These are phyloP conservation scores for Eutypa lata DNA, from an alignment of 2,329 filamentous ascomycete genomes.

Conservation along the genomic window DNA sequence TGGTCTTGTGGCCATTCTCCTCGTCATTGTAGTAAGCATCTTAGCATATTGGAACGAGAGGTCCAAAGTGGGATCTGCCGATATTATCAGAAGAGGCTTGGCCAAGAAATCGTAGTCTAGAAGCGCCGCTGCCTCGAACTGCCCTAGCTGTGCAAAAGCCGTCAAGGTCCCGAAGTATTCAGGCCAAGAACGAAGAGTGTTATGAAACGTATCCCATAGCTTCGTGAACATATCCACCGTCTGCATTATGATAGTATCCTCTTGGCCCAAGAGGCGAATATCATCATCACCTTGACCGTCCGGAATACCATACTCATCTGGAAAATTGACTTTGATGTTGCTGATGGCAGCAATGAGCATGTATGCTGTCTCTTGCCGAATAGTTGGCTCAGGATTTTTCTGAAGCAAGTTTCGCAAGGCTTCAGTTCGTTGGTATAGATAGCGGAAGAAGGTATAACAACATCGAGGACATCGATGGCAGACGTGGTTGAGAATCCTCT, in stretches of 20 bases:
- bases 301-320: conserved; percentile 43
- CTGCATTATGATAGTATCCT: conserved; percentile 31
- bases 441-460: conserved; percentile 58
- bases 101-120: conserved; percentile 60
- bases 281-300: conserved; percentile 27
- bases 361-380: conserved; percentile 51
- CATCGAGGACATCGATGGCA: conserved; percentile 51
- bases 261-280: conserved; percentile 27
- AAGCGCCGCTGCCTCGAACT: conserved; percentile 54
- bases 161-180: conserved; percentile 71
- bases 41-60: conserved; percentile 53
- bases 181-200: conserved; percentile 65
- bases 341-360: conserved; percentile 52
- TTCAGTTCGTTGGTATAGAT: conserved; percentile 53
- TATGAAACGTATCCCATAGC: conserved; percentile 63
- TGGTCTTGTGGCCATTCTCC: conserved; percentile 47
- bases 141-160: conserved; percentile 62
- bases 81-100: conserved; percentile 57
- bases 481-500: conserved; percentile 45
- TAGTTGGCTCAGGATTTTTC: conserved; percentile 51
- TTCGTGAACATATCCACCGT: conserved; percentile 48
- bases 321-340: conserved; percentile 47
- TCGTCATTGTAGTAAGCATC: conserved; percentile 50
- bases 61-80: conserved; percentile 52
- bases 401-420: conserved; percentile 65